Base-by-base conservation (phyloP, 305 asterid species). In the Andrographis paniculata region DNA sequence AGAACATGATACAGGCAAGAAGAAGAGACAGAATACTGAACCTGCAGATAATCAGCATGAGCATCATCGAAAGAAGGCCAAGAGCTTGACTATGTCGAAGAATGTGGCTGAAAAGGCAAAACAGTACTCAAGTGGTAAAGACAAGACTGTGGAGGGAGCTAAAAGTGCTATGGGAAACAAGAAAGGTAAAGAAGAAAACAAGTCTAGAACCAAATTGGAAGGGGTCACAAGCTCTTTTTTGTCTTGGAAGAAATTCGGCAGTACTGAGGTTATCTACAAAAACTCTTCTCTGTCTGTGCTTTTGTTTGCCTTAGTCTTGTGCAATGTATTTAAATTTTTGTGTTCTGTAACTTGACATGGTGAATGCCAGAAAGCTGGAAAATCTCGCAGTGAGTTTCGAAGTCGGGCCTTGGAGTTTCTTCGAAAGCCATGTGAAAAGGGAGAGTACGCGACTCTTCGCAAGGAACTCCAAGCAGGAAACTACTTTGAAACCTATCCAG, bases 351-450 rank as follows among this genome's bases (percentile, higher is more conserved):
- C 30, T 24, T 3, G 8, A 24, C 8, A 8, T 33, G 2, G n/a
- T 33, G n/a, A 9, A 33, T 33, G 8, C 11, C 38, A 7, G 38
- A 0, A 33, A 1, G n/a, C n/a, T n/a, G n/a, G n/a, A n/a, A n/a
- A n/a, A n/a, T n/a, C n/a, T n/a, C 15, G 21, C 16, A 53, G 54
- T n/a, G 50, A 49, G 17, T 78, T 52, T 44, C 69, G 78, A 58
- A 35, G n/a, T 14, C 47, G 31, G 30, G 42, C 64, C 45, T 20
- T 67, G 61, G 33, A 54, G 6, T 48, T 56, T 51, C 65, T 78
- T 30, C 11, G 21, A 17, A 64, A 43, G 42, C 74, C 77, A 31
- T 75, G 31, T 31, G 66, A 75, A 57, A 27, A 7, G 9, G 27
- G 46, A 56, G 83, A 75, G 64, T 62, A 56, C 24, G 27, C 17